phyloP scores from a whole-genome alignment of 495 filamentous ascomycete species.

The Choiromyces venosus region DNA sequence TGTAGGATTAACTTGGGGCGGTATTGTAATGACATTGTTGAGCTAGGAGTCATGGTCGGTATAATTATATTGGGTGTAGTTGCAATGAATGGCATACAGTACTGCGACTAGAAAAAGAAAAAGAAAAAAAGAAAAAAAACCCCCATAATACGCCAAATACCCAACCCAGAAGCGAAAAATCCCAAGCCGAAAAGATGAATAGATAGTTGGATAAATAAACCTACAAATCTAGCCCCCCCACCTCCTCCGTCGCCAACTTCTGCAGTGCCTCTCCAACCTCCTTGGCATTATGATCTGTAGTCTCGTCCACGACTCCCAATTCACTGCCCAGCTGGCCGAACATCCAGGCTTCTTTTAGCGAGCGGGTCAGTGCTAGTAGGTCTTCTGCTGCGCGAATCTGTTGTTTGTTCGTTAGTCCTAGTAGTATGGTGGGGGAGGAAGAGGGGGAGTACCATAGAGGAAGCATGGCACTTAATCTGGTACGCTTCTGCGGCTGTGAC shows the following conservation, averaged over 20 bases:
- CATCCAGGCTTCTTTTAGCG: conserved; percentile 69
- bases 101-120: too few relatives aligned
- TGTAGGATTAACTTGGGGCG: too few relatives aligned
- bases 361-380: conserved; percentile 56
- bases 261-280: conserved; percentile 49
- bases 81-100: too few relatives aligned
- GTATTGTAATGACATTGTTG: too few relatives aligned
- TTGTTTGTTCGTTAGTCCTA: neutral
- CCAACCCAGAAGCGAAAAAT: neutral
- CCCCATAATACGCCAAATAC: neutral
- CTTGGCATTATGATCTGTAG: conserved; percentile 51
- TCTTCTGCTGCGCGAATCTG: conserved; percentile 64
- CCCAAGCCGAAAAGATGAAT: neutral
- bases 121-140: too few relatives aligned
- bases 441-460: conserved; percentile 51
- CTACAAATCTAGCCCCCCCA: conserved; percentile 43
- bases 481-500: conserved; percentile 56
- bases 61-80: too few relatives aligned
- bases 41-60: too few relatives aligned
- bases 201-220: neutral
- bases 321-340: conserved; percentile 64
- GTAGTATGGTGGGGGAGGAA: neutral
- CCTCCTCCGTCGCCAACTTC: conserved; percentile 49
- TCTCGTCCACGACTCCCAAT: conserved; percentile 48
- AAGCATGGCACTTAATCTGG: conserved; percentile 60